A percentile compares a stretch with the other conserved stretches of the same genome.
phyloP scores from a whole-genome alignment of 352 stramenopile genomes.

The Pythium aquatile region DNA sequence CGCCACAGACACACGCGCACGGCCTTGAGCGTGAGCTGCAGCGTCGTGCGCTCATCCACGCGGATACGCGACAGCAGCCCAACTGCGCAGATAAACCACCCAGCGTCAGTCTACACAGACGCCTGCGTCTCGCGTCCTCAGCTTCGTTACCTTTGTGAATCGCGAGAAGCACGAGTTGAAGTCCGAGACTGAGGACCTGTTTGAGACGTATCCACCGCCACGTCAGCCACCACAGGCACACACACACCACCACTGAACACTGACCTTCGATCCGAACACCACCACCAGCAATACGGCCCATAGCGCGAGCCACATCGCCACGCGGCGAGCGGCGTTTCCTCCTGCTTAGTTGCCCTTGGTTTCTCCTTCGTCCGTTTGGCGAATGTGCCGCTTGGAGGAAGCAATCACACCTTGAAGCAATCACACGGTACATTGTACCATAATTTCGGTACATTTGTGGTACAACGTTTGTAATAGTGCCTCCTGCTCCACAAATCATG shows the following conservation, averaged over 20 bases:
- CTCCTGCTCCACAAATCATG: not conserved
- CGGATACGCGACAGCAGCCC: conserved; percentile 52
- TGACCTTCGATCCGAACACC: conserved; percentile 25
- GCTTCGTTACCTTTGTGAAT: conserved; percentile 19
- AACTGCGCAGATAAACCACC: conserved; percentile 18
- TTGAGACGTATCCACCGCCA: not conserved
- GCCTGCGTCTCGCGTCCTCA: not conserved
- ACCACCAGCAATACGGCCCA: conserved; percentile 7
- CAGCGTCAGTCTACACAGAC: not conserved
- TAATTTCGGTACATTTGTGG: conserved; percentile 13
- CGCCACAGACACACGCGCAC: conserved; percentile 59
- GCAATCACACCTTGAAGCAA: conserved; percentile 4
- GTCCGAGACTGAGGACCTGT: conserved; percentile 11
- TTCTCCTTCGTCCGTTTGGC: conserved; percentile 1
- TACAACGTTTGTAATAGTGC: not conserved
- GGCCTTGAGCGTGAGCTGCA: conserved; percentile 37
- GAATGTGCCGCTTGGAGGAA: not conserved
- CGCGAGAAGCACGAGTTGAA: conserved; percentile 16
- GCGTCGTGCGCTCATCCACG: conserved; percentile 34
- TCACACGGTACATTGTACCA: conserved; percentile 11
- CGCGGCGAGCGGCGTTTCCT: not conserved
- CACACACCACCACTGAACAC: not conserved
- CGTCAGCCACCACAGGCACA: not conserved
- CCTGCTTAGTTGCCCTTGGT: not conserved
- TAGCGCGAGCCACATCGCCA: conserved; percentile 23